phyloP scores from a whole-genome alignment of 495 filamentous ascomycete genomes.

The Cairneyella variabilis region DNA sequence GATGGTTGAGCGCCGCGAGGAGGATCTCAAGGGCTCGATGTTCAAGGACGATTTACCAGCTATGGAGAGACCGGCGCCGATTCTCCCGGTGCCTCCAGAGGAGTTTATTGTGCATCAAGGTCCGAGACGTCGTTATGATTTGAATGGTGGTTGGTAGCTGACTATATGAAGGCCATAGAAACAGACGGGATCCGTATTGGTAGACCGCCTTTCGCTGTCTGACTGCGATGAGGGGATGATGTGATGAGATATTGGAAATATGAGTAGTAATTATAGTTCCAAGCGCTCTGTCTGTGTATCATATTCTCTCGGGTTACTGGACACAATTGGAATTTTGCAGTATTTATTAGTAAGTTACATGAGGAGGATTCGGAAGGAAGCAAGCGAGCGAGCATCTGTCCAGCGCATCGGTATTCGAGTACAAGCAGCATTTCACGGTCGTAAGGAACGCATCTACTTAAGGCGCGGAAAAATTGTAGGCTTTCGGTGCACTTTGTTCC shows the following conservation, averaged over 20 bases:
- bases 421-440: conserved; percentile 1
- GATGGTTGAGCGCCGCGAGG: conserved; percentile 38
- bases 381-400: not conserved
- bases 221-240: too few relatives aligned
- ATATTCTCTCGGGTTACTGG: not conserved
- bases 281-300: not conserved
- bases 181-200: not conserved
- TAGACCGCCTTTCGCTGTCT: too few relatives aligned
- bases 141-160: not conserved
- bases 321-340: not conserved
- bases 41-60: conserved; percentile 31
- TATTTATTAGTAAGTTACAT: not conserved
- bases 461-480: conserved; percentile 17
- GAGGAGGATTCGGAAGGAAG: not conserved
- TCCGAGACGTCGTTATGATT: not conserved
- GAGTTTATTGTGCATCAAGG: conserved; percentile 11
- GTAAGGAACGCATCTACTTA: conserved; percentile 2
- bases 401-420: not conserved
- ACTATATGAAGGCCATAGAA: not conserved
- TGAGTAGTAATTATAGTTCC: too few relatives aligned
- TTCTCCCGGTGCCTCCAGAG: not conserved
- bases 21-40: conserved; percentile 23
- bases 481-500: conserved; percentile 11
- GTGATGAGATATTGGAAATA: too few relatives aligned
- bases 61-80: conserved; percentile 32